Evolutionary conservation across 768 basidiomycete genomes (phyloP).

Genomic region (Mycena capillaripes): DNA sequence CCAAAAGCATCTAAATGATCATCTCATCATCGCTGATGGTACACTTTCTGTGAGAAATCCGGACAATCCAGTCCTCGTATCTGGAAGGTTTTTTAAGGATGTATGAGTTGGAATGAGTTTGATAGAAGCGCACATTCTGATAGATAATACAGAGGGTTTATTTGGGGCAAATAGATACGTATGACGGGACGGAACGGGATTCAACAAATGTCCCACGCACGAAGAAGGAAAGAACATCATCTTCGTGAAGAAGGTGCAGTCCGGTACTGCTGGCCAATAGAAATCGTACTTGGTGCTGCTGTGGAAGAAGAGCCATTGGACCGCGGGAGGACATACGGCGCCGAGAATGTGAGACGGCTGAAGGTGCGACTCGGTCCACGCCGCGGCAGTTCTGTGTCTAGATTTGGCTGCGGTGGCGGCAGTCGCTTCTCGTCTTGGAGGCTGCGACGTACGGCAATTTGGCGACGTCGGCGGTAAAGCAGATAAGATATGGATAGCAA

Average conservation of each 20-base stretch:
- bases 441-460: not conserved
- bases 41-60: not conserved
- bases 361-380: slow-evolving; percentile 17
- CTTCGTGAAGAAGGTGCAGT: not conserved
- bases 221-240: not conserved
- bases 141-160: not conserved
- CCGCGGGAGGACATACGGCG: slow-evolving; percentile 29
- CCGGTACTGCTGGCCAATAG: slow-evolving; percentile 31
- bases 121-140: not conserved
- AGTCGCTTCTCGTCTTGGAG: not conserved
- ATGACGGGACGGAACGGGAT: not conserved
- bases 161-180: not conserved
- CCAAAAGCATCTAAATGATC: no score
- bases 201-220: not conserved
- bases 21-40: not conserved
- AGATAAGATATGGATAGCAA: not conserved
- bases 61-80: not conserved
- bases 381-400: slow-evolving; percentile 4
- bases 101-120: not conserved
- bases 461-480: not conserved
- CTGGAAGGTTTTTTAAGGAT: not conserved
- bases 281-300: slow-evolving; percentile 33
- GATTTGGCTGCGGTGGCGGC: not conserved
- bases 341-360: slow-evolving; percentile 33
- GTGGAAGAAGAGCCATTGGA: slow-evolving; percentile 16